Evolutionary conservation across 2,329 filamentous ascomycete genomes (phyloP).

Genomic region (Ceratocystis eucalypticola): DNA sequence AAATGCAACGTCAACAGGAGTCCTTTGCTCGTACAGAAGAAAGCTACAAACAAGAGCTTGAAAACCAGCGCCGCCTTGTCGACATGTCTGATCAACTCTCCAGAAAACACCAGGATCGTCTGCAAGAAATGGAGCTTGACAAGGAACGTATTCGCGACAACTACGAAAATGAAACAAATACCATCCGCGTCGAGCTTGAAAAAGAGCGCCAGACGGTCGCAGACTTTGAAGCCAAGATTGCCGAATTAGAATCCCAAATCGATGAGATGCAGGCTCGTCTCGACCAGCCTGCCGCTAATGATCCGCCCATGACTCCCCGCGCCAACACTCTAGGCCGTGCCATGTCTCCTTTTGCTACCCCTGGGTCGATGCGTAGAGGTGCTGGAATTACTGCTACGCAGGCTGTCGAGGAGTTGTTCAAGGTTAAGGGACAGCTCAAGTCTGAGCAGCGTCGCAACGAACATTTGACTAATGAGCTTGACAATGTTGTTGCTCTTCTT

Average conservation of each 20-base stretch:
- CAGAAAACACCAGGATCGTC: constrained; percentile 54
- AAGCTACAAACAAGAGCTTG: constrained; percentile 73
- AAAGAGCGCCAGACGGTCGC: constrained; percentile 36
- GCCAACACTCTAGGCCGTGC: constrained; percentile 43
- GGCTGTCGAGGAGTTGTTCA: constrained; percentile 50
- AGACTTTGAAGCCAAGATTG: constrained; percentile 36
- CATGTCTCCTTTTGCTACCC: constrained; percentile 50
- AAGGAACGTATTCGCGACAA: constrained; percentile 48
- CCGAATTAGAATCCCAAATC: constrained; percentile 40
- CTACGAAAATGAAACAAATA: constrained; percentile 45
- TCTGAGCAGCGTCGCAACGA: constrained; percentile 61
- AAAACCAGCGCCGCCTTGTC: constrained; percentile 65
- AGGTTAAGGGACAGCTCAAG: constrained; percentile 57
- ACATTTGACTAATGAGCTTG: constrained; percentile 61
- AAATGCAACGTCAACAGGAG: constrained; percentile 75
- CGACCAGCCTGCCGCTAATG: constrained; percentile 28
- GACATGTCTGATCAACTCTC: constrained; percentile 69
- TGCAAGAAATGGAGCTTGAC: constrained; percentile 56
- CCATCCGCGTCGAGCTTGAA: constrained; percentile 44
- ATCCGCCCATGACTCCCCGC: constrained; percentile 47
- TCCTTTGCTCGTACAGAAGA: constrained; percentile 70
- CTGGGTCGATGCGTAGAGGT: constrained; percentile 43
- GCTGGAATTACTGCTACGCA: constrained; percentile 46
- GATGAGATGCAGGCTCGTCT: constrained; percentile 39
- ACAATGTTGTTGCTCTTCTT: constrained; percentile 72